Evolutionary conservation across 2,329 filamentous ascomycete species (phyloP).

Genomic region (Exophiala spinifera): DNA sequence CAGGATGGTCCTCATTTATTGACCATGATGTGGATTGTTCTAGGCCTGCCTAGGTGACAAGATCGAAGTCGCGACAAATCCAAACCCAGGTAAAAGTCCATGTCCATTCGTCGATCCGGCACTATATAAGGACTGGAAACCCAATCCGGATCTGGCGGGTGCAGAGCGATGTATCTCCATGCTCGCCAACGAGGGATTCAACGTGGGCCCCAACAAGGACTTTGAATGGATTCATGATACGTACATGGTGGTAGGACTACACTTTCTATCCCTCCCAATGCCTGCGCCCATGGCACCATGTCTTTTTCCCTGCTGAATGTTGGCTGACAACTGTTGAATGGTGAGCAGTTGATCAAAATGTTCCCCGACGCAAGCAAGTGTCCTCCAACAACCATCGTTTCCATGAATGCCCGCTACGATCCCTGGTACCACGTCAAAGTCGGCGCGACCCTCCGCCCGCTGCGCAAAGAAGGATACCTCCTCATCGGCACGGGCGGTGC

Average conservation of each 20-base stretch:
- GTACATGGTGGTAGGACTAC: neutral
- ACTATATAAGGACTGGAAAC: slow-evolving; percentile 61
- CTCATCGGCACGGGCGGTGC: slow-evolving; percentile 62
- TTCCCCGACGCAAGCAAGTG: slow-evolving; percentile 41
- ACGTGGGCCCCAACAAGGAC: slow-evolving; percentile 49
- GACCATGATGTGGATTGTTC: slow-evolving; percentile 49
- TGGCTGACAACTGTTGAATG: no score
- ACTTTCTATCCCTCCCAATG: no score
- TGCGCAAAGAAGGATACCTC: slow-evolving; percentile 56
- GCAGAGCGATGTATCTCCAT: slow-evolving; percentile 50
- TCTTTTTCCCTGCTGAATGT: no score
- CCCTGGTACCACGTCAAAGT: slow-evolving; percentile 57
- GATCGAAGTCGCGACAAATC: slow-evolving; percentile 61
- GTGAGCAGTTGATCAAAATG: slow-evolving; percentile 24
- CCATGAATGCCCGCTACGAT: slow-evolving; percentile 55
- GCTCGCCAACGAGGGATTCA: slow-evolving; percentile 52
- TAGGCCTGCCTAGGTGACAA: slow-evolving; percentile 58
- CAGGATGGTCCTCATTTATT: no score
- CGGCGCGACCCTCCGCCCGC: slow-evolving; percentile 54
- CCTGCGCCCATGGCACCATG: no score
- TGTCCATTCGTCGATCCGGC: slow-evolving; percentile 44
- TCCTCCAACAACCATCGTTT: slow-evolving; percentile 62
- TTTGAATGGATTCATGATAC: slow-evolving; percentile 70
- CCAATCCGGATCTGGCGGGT: slow-evolving; percentile 57
- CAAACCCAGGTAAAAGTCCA: slow-evolving; percentile 44